Base-by-base conservation (phyloP, 257 asterid genomes). In the Petrea volubilis region DNA sequence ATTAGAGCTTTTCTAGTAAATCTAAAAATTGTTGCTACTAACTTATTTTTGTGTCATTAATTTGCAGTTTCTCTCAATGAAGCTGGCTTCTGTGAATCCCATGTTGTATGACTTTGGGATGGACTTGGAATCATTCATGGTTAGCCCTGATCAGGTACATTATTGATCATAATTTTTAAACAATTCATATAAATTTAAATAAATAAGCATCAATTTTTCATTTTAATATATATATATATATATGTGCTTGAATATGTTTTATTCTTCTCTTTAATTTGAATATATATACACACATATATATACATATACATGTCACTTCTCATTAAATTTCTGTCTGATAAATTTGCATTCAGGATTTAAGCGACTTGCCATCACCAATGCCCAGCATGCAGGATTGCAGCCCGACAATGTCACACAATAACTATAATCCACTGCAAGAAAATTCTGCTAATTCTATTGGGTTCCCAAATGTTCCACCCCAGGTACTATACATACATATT, bases 41-140 rank as follows among this genome's bases (percentile, higher is more conserved):
- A n/a, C n/a, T n/a, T n/a, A n/a, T n/a, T n/a, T n/a, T n/a, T n/a
- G n/a, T 12, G 41, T 12, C 0, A n/a, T n/a, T 0, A 58, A 18
- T 8, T 17, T 74, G 68, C 92, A 92, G 98, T 88, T 93, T 78
- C 95, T 93, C 5, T 93, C 97, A 23, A 90, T 88, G 98, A 93
- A 87, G 82, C 91, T 93, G 69, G 91, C 96, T 71, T 86, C 96
- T 60, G 71, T 82, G 23, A 86, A 81, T 74, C 97, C 97, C 75
- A 77, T 76, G 79, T 79, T 60, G 46, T 82, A 90, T 71, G 90
- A 92, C 83, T 90, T 85, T 50, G 90, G 88, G 33, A 78, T 85
- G 91, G 97, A 92, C 75, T 68, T 87, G 52, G 96, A 92, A 62
- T 29, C 85, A 64, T 60, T 84, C 74, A 85, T 88, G 86, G 80